Evolutionary conservation across 805 yeast genomes (phyloP), one percentile per base, ranked within the genome.

Genomic region (Kodamaea nitidulidarum): DNA sequence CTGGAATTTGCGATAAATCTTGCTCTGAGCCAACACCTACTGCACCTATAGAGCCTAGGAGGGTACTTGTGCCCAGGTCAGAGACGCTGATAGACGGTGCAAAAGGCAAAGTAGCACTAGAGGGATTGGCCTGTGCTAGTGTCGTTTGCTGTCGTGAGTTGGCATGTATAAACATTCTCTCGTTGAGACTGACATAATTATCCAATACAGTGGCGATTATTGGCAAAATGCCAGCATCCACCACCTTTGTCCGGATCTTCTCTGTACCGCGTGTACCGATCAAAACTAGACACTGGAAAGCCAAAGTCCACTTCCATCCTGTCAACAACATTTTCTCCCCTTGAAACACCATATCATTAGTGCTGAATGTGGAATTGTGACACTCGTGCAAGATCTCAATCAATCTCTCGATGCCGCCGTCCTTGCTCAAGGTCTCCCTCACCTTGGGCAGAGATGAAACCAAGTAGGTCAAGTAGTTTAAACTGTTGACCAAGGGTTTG

Each of bases 271-370:
- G 73, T 1, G 97, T 88, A 10, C 97, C 96, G 14, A 91, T 80
- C 40, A 88, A 73, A 1, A 91, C 95, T 40, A 91, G 66, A 57
- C 97, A 90, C 65, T 91, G 98, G 55, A 93, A 80, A 0, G 97
- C 86, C 39, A 91, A 66, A 4, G 95, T 86, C 98, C 98, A 91
- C 65, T 91, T 91, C 96, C 96, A 91, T 0, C 95, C 90, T n/a
- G 84, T 70, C 46, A 87, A 68, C 17, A 80, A 73, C 43, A 65
- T 69, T 45, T 55, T 60, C 41, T 69, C 74, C 35, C 59, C 55
- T 44, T 61, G 62, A 45, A 61, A 58, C 21, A 61, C 56, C 41
- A 50, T 57, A 37, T 62, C 69, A 33, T 41, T 49, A 24, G 52
- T 42, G 43, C 52, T 57, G 43, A 51, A 60, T 5, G 61, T 55